Evolutionary conservation across 768 basidiomycete species (phyloP).

Genomic region (Mycena capillaripes): DNA sequence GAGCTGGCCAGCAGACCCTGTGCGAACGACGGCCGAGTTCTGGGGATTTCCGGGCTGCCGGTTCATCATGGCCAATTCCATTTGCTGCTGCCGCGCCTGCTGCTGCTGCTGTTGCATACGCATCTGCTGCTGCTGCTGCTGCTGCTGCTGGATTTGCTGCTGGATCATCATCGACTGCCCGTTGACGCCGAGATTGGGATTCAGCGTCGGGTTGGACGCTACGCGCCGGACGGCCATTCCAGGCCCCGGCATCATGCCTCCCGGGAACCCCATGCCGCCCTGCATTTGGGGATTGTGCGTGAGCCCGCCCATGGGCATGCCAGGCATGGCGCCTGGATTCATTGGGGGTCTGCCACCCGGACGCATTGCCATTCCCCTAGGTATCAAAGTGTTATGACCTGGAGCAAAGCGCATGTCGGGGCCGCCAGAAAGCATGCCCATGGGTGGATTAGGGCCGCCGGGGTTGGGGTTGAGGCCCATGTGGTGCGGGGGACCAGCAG

Average conservation of each 20-base stretch:
- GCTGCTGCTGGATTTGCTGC: slow-evolving; percentile 47
- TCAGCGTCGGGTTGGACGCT: slow-evolving; percentile 24
- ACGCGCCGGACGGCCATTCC: slow-evolving; percentile 28
- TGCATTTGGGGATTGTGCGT: slow-evolving; percentile 29
- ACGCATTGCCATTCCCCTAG: slow-evolving; percentile 28
- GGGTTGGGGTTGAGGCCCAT: slow-evolving; percentile 52
- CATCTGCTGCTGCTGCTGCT: slow-evolving; percentile 46
- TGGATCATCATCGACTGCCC: slow-evolving; percentile 32
- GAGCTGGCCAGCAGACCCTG: slow-evolving; percentile 59
- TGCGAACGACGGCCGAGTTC: slow-evolving; percentile 51
- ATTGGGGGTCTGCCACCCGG: slow-evolving; percentile 19
- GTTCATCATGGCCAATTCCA: slow-evolving; percentile 55
- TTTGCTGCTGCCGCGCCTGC: slow-evolving; percentile 46
- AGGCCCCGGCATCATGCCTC: slow-evolving; percentile 38
- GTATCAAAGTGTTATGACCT: slow-evolving; percentile 23
- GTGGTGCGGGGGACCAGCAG: slow-evolving; percentile 52
- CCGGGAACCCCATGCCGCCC: slow-evolving; percentile 49
- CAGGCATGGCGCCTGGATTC: slow-evolving; percentile 22
- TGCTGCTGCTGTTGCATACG: slow-evolving; percentile 50
- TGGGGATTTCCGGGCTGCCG: slow-evolving; percentile 57
- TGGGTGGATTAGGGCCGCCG: slow-evolving; percentile 36
- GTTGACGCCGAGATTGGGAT: slow-evolving; percentile 21
- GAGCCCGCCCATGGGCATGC: slow-evolving; percentile 29
- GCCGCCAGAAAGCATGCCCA: slow-evolving; percentile 46
- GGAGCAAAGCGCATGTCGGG: slow-evolving; percentile 35